phyloP scores from a whole-genome alignment of 768 basidiomycete species.

The Arthromyces matolae region DNA sequence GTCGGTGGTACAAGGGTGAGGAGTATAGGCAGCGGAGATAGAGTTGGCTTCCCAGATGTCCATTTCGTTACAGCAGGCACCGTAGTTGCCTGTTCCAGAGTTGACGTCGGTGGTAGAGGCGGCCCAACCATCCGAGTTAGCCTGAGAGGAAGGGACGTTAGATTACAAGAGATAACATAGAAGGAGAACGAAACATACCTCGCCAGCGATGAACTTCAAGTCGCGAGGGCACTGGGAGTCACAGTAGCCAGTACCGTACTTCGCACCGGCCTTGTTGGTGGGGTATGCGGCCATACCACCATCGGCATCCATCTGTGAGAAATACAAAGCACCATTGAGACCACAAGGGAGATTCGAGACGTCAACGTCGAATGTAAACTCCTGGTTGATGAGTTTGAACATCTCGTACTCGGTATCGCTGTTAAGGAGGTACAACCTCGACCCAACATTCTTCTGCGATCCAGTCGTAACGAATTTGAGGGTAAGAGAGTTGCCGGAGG shows the following conservation, averaged over 20 bases:
- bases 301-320: conserved; percentile 21
- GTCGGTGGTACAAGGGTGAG: conserved; percentile 41
- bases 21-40: conserved; percentile 47
- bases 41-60: conserved; percentile 55
- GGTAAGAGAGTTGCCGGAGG: background rate
- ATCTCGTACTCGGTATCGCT: background rate
- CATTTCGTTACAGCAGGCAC: conserved; percentile 51
- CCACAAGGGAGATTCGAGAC: background rate
- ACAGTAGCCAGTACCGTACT: background rate
- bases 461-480: background rate
- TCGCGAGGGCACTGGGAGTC: conserved; percentile 46
- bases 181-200: background rate
- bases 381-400: background rate
- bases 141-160: conserved; percentile 33
- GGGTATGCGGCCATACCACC: no score
- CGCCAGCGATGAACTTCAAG: background rate
- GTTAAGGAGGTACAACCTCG: background rate
- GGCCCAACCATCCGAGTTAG: conserved; percentile 43
- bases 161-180: background rate
- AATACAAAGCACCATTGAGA: background rate
- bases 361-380: background rate
- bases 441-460: background rate
- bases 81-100: conserved; percentile 40
- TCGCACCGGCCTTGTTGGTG: no score
- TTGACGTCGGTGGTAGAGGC: conserved; percentile 35